These are phyloP conservation scores for Arthroderma uncinatum DNA, from an alignment of 2,329 filamentous ascomycete species.

Conservation along the genomic window DNA sequence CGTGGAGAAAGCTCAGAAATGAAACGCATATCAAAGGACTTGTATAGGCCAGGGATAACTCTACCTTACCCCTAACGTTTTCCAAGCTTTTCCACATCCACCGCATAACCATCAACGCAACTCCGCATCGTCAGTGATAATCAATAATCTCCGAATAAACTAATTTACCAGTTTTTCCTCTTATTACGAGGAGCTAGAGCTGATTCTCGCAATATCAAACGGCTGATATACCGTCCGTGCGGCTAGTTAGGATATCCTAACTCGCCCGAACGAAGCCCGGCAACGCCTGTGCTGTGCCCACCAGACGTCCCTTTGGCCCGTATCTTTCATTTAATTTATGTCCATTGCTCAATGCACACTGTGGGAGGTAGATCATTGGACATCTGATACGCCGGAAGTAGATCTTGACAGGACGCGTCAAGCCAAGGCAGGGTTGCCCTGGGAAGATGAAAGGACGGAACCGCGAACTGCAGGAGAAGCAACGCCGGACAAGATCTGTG, in stretches of 20 bases:
- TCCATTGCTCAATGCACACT: background rate
- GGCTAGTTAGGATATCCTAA: background rate
- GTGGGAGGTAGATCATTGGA: background rate
- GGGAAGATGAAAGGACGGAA: background rate
- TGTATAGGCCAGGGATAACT: background rate
- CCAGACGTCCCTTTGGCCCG: background rate
- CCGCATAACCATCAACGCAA: background rate
- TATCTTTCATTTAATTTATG: constrained; percentile 2
- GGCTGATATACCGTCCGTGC: background rate
- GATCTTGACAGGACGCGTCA: background rate
- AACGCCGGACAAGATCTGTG: constrained; percentile 1
- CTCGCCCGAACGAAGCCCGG: background rate
- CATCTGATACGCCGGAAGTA: background rate
- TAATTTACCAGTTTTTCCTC: background rate
- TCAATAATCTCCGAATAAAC: background rate
- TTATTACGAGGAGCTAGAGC: background rate
- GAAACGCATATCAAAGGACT: background rate
- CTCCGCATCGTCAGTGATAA: background rate
- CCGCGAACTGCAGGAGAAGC: background rate
- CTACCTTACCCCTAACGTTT: background rate
- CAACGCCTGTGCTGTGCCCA: background rate
- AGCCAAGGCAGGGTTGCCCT: too few species aligned
- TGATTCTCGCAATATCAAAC: constrained; percentile 1
- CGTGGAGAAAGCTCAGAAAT: constrained; percentile 4
- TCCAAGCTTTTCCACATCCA: background rate